Conservation (phyloP, 805 yeast species). For the Ogataea dorogensis region DNA sequence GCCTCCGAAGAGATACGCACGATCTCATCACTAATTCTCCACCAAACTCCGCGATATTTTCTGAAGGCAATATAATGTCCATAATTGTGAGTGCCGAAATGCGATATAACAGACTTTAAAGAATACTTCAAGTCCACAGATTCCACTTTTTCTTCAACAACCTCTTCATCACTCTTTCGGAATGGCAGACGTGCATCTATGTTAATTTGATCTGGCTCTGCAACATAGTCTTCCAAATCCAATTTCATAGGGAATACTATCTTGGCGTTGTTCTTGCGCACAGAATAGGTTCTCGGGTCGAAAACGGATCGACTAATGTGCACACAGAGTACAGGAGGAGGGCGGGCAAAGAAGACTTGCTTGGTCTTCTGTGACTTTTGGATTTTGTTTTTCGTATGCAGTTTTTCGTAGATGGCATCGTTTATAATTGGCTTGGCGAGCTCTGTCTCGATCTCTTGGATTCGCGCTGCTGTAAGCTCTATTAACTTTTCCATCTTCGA, state of each 20-base stretch:
- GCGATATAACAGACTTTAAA: constrained; percentile 83
- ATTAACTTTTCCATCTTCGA: constrained; percentile 21
- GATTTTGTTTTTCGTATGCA: constrained; percentile 73
- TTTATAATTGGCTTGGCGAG: constrained; percentile 66
- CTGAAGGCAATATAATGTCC: constrained; percentile 96
- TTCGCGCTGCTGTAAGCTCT: constrained; percentile 43
- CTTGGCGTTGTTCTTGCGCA: constrained; percentile 78
- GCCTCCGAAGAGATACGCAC: constrained; percentile 77
- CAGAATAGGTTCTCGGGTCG: constrained; percentile 80
- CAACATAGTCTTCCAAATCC: constrained; percentile 67
- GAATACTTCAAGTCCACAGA: constrained; percentile 55
- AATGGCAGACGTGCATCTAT: constrained; percentile 78
- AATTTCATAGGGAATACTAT: constrained; percentile 73
- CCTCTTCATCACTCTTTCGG: constrained; percentile 53
- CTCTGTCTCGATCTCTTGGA: constrained; percentile 49
- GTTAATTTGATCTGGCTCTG: constrained; percentile 66
- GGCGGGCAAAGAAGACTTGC: constrained; percentile 75
- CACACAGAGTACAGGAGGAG: constrained; percentile 78
- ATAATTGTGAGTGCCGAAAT: constrained; percentile 93
- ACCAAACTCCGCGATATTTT: constrained; percentile 82
- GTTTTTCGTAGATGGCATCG: constrained; percentile 71
- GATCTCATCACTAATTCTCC: constrained; percentile 91
- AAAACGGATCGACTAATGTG: constrained; percentile 93
- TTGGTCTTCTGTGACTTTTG: constrained; percentile 78
- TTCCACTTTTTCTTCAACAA: constrained; percentile 5